Evolutionary conservation across 2,329 filamentous ascomycete genomes (phyloP).

Genomic region (Diplodia scrobiculata): DNA sequence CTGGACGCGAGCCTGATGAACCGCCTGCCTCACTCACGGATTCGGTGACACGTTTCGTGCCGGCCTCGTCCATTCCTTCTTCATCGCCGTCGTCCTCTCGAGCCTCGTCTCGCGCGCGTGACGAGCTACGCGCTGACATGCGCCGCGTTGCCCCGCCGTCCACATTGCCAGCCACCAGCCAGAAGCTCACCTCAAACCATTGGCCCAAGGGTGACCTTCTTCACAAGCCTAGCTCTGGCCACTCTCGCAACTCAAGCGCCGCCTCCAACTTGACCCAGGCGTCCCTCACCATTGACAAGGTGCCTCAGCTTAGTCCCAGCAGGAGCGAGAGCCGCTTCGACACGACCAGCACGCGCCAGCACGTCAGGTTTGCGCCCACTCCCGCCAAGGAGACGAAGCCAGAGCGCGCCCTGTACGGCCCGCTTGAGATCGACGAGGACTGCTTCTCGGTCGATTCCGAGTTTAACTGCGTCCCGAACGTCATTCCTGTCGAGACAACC

Average conservation of each 20-base stretch:
- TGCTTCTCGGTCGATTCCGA: slow-evolving; percentile 3
- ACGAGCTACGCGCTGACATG: slow-evolving; percentile 12
- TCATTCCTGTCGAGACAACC: not conserved
- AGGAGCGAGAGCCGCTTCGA: slow-evolving; percentile 15
- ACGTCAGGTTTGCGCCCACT: not conserved
- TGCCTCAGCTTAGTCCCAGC: slow-evolving; percentile 13
- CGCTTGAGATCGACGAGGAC: not conserved
- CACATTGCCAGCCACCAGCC: not conserved
- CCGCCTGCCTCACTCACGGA: not conserved
- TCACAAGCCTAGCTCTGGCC: not conserved
- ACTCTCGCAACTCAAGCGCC: slow-evolving; percentile 8
- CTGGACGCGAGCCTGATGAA: not conserved
- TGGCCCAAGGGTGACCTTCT: slow-evolving; percentile 2
- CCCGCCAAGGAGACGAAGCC: not conserved
- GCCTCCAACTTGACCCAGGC: no score
- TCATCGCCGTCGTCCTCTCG: not conserved
- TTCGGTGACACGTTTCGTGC: not conserved
- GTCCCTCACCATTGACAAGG: not conserved
- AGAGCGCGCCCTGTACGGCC: slow-evolving; percentile 10
- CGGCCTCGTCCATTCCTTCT: not conserved
- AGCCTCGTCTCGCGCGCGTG: not conserved
- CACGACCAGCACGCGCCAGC: not conserved
- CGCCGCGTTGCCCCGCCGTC: not conserved
- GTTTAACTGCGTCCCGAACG: not conserved
- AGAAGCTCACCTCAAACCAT: not conserved